Base-by-base conservation (phyloP, 495 filamentous ascomycete species). In the Cladorrhinum samala region DNA sequence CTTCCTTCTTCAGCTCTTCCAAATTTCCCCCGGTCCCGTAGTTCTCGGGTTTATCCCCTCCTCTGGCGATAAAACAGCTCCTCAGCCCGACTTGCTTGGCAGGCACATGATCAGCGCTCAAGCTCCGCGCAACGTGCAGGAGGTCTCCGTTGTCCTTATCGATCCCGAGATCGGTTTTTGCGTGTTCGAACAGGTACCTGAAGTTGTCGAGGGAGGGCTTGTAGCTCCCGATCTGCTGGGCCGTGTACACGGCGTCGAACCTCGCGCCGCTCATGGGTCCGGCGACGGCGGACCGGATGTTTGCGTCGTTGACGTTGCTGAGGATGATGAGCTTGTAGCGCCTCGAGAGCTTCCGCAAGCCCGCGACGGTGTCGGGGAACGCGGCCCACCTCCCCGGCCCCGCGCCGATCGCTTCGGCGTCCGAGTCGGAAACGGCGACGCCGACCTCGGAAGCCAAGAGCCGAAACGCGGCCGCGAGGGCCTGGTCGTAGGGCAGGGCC, bases 191-290 rank as follows among this genome's bases (percentile, higher is more conserved):
- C 66, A 90, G 64, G 52, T 85, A 87, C 48, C 74, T 65, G 58
- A 92, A 95, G 57, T 89, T 91, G 27, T 54, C 53, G 30, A 71
- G 60, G 52, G 76, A 72, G 0, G 89, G 89, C 72, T 92, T 93
- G 64, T 92, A 93, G 7, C 70, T 73, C 9, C 88, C 86, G 30
- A 91, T 80, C 39, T 85, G 78, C 70, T 91, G 75, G 8, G 88
- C 88, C 14, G 87, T 90, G 65, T 84, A 82, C 18, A 89, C 72
- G 13, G 77, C 76, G 58, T 89, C 85, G 52, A 92, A 91, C 3
- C 53, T 43, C 0, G 70, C 71, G 21, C 60, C 58, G 6, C 20
- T 48, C 11, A 76, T 67, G 33, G 77, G 74, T 8, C 75, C 75
- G 0, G 57, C 65, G 0, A 81, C 68, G 2, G 83, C 83, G 1